A percentile compares a stretch with the other conserved stretches of the same genome.
Evolutionary conservation across 768 basidiomycete species (phyloP).

Genomic region (Hirschioporus abietinus): DNA sequence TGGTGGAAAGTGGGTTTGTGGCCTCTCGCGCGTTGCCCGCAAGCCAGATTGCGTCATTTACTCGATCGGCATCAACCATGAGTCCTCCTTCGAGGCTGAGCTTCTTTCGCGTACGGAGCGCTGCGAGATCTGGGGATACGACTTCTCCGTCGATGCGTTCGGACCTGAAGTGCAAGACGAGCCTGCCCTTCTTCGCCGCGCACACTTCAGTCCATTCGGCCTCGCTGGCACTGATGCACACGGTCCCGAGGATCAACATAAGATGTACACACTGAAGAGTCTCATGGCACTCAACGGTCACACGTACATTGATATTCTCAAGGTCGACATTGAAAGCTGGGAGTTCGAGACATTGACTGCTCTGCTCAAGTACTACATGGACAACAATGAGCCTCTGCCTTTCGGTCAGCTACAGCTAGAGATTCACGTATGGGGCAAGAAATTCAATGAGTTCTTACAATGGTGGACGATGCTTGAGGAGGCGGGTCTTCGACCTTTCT

Average conservation of each 20-base stretch:
- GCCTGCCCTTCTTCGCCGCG: constrained; percentile 26
- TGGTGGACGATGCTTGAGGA: constrained; percentile 46
- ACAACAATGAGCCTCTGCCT: constrained; percentile 33
- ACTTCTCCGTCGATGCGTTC: constrained; percentile 36
- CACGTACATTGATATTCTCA: constrained; percentile 34
- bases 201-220: constrained; percentile 39
- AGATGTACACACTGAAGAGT: constrained; percentile 39
- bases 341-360: constrained; percentile 39
- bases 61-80: constrained; percentile 55
- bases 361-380: constrained; percentile 33
- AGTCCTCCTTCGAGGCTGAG: constrained; percentile 60
- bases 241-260: constrained; percentile 24
- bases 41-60: constrained; percentile 58
- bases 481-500: constrained; percentile 42
- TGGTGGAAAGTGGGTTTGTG: constrained; percentile 70
- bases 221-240: constrained; percentile 35
- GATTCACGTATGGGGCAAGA: constrained; percentile 29
- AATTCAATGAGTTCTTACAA: constrained; percentile 20
- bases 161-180: constrained; percentile 31
- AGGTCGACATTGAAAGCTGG: constrained; percentile 45
- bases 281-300: constrained; percentile 40
- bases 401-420: constrained; percentile 46
- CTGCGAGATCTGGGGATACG: constrained; percentile 61
- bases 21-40: constrained; percentile 46
- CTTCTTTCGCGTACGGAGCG: constrained; percentile 40